phyloP scores from a whole-genome alignment of 2,329 filamentous ascomycete species.

The Calonectria fujianensis region DNA sequence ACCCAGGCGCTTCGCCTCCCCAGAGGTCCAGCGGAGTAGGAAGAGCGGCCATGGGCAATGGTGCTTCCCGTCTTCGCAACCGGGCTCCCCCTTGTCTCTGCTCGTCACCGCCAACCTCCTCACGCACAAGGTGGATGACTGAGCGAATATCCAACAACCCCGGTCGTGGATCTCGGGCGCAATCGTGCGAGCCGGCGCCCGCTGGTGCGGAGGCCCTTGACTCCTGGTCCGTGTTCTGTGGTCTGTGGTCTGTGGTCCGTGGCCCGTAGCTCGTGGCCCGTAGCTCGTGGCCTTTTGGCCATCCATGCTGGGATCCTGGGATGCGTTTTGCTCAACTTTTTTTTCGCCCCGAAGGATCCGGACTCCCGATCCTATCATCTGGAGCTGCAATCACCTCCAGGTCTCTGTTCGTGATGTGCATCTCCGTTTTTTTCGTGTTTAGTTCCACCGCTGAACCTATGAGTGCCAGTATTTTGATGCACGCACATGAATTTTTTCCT shows the following conservation, averaged over 20 bases:
- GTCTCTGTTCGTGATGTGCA: neutral
- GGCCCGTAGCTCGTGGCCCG: conserved; percentile 40
- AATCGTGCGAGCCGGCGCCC: conserved; percentile 52
- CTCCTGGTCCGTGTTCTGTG: conserved; percentile 43
- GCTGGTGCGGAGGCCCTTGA: conserved; percentile 52
- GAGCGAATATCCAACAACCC: conserved; percentile 53
- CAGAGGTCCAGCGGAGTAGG: conserved; percentile 4
- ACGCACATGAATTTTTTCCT: conserved; percentile 10
- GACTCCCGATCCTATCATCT: conserved; percentile 46
- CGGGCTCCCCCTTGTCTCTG: conserved; percentile 44
- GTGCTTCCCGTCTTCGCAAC: conserved; percentile 29
- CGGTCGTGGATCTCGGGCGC: conserved; percentile 49
- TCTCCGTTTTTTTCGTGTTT: conserved; percentile 1
- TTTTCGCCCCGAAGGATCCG: conserved; percentile 48
- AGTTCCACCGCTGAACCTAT: conserved; percentile 1
- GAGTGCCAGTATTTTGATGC: neutral
- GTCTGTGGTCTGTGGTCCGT: conserved; percentile 40
- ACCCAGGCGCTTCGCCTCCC: conserved; percentile 21
- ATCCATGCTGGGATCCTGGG: conserved; percentile 21
- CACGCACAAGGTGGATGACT: conserved; percentile 39
- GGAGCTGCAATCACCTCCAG: conserved; percentile 10
- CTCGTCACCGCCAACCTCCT: conserved; percentile 51
- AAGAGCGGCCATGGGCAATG: conserved; percentile 4
- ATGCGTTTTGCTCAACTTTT: conserved; percentile 29
- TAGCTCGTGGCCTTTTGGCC: conserved; percentile 44